Evolutionary conservation across 306 rosid species (phyloP).

Genomic region (Cucumis hystrix): DNA sequence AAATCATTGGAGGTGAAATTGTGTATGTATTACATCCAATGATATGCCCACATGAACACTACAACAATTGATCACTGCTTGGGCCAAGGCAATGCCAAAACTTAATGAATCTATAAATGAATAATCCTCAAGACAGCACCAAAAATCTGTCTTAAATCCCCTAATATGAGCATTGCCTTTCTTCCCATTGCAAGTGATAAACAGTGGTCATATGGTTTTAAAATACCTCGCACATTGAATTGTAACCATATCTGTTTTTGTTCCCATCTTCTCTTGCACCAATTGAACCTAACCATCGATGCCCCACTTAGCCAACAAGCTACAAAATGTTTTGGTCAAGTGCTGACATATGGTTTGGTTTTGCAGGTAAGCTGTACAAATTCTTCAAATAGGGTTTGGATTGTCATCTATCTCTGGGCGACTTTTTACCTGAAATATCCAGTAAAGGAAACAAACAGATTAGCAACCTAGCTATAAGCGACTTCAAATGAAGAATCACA

Average conservation of each 20-base stretch:
- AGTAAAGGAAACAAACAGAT: neutral
- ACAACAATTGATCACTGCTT: neutral
- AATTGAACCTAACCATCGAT: no score
- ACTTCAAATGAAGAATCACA: neutral
- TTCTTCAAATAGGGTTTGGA: neutral
- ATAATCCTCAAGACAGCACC: neutral
- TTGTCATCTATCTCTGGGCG: neutral
- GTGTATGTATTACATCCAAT: neutral
- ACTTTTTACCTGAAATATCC: neutral
- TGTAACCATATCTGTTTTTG: no score
- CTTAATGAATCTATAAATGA: neutral
- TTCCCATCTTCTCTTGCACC: no score
- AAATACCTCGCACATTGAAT: no score
- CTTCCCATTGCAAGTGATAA: neutral
- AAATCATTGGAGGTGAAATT: neutral
- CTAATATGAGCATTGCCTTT: neutral
- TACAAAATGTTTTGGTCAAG: neutral
- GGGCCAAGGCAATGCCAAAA: neutral
- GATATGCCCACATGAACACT: neutral
- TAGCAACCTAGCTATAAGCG: neutral
- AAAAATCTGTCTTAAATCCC: neutral
- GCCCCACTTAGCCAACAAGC: no score
- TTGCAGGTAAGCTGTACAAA: slow-evolving; percentile 1
- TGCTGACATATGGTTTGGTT: neutral
- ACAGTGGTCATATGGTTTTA: no score